Evolutionary conservation across 768 basidiomycete species (phyloP).

Genomic region (Zangia roseola): DNA sequence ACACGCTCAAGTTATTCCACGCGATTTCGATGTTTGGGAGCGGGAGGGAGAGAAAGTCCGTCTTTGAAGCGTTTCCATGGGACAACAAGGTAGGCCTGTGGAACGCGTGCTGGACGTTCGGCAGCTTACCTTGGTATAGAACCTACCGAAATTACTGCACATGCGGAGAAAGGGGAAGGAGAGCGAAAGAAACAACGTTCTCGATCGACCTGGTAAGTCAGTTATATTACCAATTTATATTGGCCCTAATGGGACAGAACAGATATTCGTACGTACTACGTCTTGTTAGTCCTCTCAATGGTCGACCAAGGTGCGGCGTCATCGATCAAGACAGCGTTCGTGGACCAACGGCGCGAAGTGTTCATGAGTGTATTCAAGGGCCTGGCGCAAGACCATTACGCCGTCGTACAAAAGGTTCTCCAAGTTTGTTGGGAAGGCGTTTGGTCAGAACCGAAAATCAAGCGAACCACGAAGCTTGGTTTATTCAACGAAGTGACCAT

Average conservation of each 20-base stretch:
- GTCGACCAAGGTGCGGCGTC: slow-evolving; percentile 47
- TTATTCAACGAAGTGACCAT: slow-evolving; percentile 69
- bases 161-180: slow-evolving; percentile 65
- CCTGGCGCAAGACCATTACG: slow-evolving; percentile 61
- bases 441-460: slow-evolving; percentile 73
- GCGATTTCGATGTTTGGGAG: slow-evolving; percentile 61
- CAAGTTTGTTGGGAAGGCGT: slow-evolving; percentile 76
- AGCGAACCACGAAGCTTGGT: slow-evolving; percentile 65
- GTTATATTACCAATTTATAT: neutral
- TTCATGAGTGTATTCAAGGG: slow-evolving; percentile 76
- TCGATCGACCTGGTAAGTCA: slow-evolving; percentile 56
- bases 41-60: slow-evolving; percentile 58
- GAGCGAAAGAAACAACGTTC: slow-evolving; percentile 36
- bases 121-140: slow-evolving; percentile 36
- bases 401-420: slow-evolving; percentile 59
- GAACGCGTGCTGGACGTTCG: neutral
- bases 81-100: slow-evolving; percentile 64
- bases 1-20: slow-evolving; percentile 63
- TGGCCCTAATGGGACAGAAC: slow-evolving; percentile 5
- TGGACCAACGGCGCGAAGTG: slow-evolving; percentile 67
- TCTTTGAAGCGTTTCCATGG: slow-evolving; percentile 76
- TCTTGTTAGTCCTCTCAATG: slow-evolving; percentile 74
- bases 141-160: slow-evolving; percentile 60
- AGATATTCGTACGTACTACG: slow-evolving; percentile 81
- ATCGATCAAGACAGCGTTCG: slow-evolving; percentile 58